phyloP scores from a whole-genome alignment of 148 eudicot genomes.

The Arbutus unedo region DNA sequence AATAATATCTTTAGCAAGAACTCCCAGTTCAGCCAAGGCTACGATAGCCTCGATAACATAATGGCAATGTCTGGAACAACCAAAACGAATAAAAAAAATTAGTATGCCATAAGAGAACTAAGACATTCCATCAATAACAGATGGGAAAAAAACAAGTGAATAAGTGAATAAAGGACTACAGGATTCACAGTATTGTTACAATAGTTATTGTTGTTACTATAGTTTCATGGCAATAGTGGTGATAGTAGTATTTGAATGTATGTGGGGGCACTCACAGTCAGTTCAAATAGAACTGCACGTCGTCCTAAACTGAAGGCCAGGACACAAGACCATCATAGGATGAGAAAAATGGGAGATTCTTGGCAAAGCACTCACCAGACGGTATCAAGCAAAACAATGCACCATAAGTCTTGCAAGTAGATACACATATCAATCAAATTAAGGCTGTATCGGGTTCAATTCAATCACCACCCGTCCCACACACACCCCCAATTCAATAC shows the following conservation, averaged over 20 bases:
- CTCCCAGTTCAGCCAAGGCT: slow-evolving; percentile 90
- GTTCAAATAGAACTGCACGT: neutral
- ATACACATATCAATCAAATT: neutral
- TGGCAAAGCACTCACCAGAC: neutral
- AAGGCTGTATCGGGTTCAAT: neutral
- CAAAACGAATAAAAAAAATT: slow-evolving; percentile 4
- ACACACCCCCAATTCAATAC: too few species aligned
- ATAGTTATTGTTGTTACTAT: neutral
- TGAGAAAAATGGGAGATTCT: neutral
- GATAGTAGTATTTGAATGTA: neutral
- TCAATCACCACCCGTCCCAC: neutral
- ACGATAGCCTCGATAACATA: slow-evolving; percentile 78
- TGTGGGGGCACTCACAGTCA: neutral
- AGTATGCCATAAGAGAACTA: neutral
- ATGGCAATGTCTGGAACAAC: slow-evolving; percentile 65
- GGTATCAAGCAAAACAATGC: neutral
- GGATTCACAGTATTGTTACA: neutral
- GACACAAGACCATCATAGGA: neutral
- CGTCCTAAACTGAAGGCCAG: neutral
- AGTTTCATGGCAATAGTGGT: neutral
- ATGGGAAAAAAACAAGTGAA: slow-evolving; percentile 7
- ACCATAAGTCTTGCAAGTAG: neutral
- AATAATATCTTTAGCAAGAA: slow-evolving; percentile 73
- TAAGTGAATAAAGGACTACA: neutral
- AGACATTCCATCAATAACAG: neutral